phyloP scores from a whole-genome alignment of 2,329 filamentous ascomycete genomes.

The Penicillium sp. region DNA sequence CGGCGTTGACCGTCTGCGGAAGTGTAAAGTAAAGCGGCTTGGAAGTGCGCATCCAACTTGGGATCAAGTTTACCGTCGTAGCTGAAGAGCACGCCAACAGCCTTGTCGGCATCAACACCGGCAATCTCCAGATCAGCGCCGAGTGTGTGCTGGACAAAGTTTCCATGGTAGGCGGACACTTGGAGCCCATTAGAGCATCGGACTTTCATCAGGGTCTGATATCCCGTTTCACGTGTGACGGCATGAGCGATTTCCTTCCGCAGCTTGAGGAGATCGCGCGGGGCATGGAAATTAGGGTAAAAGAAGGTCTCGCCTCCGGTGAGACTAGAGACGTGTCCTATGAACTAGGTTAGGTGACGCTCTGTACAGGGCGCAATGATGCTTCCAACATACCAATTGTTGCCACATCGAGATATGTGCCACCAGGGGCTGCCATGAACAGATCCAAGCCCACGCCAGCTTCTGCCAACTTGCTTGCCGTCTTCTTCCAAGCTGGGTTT shows the following conservation, averaged over 20 bases:
- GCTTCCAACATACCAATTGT: constrained; percentile 66
- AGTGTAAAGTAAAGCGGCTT: constrained; percentile 90
- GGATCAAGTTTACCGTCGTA: constrained; percentile 98
- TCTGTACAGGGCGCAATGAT: neutral
- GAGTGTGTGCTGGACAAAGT: constrained; percentile 93
- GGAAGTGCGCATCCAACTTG: constrained; percentile 96
- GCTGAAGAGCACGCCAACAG: constrained; percentile 83
- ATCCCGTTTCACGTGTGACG: constrained; percentile 85
- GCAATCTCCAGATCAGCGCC: constrained; percentile 94
- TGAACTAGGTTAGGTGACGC: constrained; percentile 6
- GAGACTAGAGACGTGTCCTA: constrained; percentile 76
- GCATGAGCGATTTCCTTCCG: constrained; percentile 82
- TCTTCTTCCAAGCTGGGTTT: constrained; percentile 81
- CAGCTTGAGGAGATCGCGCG: constrained; percentile 79
- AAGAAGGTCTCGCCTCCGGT: constrained; percentile 97
- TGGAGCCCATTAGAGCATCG: constrained; percentile 95
- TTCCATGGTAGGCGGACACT: constrained; percentile 89
- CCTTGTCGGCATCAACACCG: constrained; percentile 88
- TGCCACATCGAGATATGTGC: constrained; percentile 87
- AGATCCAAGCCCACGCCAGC: constrained; percentile 86
- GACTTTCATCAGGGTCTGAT: constrained; percentile 96
- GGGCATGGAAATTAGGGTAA: constrained; percentile 91
- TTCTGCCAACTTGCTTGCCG: constrained; percentile 82
- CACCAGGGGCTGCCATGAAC: constrained; percentile 87
- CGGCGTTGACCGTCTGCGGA: constrained; percentile 83